These are phyloP conservation scores for Euphorbia pulcherrima DNA, from an alignment of 345 rosid species.

Conservation along the genomic window DNA sequence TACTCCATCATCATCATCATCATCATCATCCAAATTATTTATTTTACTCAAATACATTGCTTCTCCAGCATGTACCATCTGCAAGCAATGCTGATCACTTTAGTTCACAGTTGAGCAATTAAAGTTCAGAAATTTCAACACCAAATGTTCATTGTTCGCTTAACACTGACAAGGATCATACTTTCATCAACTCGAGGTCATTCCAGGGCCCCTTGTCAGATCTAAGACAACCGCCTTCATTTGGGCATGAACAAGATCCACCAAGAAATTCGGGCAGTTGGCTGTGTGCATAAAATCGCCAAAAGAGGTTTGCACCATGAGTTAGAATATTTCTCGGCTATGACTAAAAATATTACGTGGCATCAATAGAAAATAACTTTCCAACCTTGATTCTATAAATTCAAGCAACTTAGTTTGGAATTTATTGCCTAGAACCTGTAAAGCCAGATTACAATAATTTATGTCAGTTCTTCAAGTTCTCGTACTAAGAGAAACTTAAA, in stretches of 20 bases:
- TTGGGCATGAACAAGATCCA: slow-evolving; percentile 72
- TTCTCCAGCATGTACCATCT: slow-evolving; percentile 65
- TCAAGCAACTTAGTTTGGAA: slow-evolving; percentile 69
- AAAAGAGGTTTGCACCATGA: slow-evolving; percentile 10
- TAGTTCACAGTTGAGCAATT: slow-evolving; percentile 13
- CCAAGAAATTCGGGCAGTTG: slow-evolving; percentile 97
- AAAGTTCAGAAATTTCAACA: slow-evolving; percentile 8
- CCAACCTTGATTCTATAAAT: slow-evolving; percentile 71
- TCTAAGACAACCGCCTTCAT: slow-evolving; percentile 78
- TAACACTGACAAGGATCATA: slow-evolving; percentile 27
- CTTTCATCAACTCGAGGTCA: slow-evolving; percentile 80
- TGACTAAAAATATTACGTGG: background rate
- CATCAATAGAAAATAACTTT: slow-evolving; percentile 16
- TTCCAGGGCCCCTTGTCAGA: slow-evolving; percentile 94
- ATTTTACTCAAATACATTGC: slow-evolving; percentile 49
- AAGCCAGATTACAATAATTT: slow-evolving; percentile 23
- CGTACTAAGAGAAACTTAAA: slow-evolving; percentile 8
- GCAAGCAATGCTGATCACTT: slow-evolving; percentile 21
- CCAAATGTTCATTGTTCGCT: slow-evolving; percentile 7
- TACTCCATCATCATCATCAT: slow-evolving; percentile 58
- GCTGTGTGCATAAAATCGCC: slow-evolving; percentile 40
- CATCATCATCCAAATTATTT: slow-evolving; percentile 43
- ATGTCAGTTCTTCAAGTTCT: slow-evolving; percentile 21
- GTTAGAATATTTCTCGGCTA: slow-evolving; percentile 4
- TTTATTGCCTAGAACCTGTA: slow-evolving; percentile 79